Evolutionary conservation across 148 eudicot species (phyloP).

Genomic region (Salicornia ramosissima): DNA sequence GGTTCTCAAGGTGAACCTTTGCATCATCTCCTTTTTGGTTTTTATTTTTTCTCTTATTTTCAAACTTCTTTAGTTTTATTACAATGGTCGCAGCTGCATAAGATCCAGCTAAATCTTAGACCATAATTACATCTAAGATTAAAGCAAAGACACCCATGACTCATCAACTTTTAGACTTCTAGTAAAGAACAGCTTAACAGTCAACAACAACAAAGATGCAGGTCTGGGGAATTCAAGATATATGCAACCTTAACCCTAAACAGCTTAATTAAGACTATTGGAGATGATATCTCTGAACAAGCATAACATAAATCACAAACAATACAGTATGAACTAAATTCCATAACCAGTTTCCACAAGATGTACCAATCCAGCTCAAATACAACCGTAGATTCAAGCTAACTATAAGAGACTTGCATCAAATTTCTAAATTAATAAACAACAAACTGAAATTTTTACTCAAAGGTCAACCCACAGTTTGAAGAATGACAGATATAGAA

Average conservation of each 20-base stretch:
- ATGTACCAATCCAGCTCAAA: constrained; percentile 6
- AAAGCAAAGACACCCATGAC: neutral
- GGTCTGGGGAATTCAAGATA: neutral
- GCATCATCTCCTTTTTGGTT: neutral
- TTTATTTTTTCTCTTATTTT: neutral
- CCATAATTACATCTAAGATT: neutral
- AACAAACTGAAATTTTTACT: neutral
- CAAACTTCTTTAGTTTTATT: neutral
- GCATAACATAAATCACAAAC: neutral
- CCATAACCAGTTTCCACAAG: constrained; percentile 4
- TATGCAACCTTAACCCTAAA: too few relatives aligned
- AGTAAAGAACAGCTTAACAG: neutral
- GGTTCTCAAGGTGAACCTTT: neutral
- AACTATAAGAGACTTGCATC: constrained; percentile 1
- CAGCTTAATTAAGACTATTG: too few relatives aligned
- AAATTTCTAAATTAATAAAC: neutral
- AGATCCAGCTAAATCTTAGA: neutral
- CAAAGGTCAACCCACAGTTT: constrained; percentile 25
- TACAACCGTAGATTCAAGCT: neutral
- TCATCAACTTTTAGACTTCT: too few relatives aligned
- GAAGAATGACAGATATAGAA: constrained; percentile 5
- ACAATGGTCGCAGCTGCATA: neutral
- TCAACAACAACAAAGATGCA: neutral
- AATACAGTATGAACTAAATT: neutral
- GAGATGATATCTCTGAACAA: neutral